phyloP scores from a whole-genome alignment of 345 rosid species.

The Rubroshorea leprosula region DNA sequence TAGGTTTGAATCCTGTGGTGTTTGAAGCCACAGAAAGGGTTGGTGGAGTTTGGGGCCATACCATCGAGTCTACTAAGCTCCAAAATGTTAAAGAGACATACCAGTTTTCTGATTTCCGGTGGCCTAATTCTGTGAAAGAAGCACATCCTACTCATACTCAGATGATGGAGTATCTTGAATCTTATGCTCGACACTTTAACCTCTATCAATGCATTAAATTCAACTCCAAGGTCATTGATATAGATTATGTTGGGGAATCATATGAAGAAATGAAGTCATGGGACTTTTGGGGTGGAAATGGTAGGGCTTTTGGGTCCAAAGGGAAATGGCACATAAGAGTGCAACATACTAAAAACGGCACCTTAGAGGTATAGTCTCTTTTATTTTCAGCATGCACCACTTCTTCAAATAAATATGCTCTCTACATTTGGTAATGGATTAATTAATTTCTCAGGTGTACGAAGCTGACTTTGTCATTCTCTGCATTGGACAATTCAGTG shows the following conservation, averaged over 20 bases:
- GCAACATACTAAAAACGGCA: conserved; percentile 11
- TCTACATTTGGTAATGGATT: too few relatives aligned
- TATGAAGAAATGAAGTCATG: conserved; percentile 19
- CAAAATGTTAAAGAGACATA: conserved; percentile 18
- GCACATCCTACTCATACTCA: conserved; percentile 15
- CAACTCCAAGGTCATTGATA: conserved; percentile 21
- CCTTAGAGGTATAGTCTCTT: conserved; percentile 24
- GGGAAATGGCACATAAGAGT: conserved; percentile 38
- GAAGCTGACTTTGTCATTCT: conserved; percentile 34
- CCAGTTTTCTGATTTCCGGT: conserved; percentile 38
- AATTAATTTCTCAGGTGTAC: conserved; percentile 26
- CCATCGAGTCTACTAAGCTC: conserved; percentile 22
- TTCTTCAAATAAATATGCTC: too few relatives aligned
- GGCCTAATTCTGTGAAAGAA: conserved; percentile 29
- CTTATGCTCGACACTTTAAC: conserved; percentile 26
- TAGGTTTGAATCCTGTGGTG: conserved; percentile 28
- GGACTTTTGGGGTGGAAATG: conserved; percentile 34
- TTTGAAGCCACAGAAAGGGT: conserved; percentile 28
- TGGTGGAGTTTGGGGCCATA: conserved; percentile 34
- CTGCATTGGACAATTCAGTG: conserved; percentile 29
- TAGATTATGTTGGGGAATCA: conserved; percentile 30
- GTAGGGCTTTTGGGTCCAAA: conserved; percentile 29
- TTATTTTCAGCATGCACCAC: too few relatives aligned
- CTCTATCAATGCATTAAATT: conserved; percentile 23
- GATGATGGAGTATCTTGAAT: conserved; percentile 23